Evolutionary conservation across 805 yeast genomes (phyloP), one percentile per base, ranked within the genome.

Genomic region (Saccharomycopsis amapae): DNA sequence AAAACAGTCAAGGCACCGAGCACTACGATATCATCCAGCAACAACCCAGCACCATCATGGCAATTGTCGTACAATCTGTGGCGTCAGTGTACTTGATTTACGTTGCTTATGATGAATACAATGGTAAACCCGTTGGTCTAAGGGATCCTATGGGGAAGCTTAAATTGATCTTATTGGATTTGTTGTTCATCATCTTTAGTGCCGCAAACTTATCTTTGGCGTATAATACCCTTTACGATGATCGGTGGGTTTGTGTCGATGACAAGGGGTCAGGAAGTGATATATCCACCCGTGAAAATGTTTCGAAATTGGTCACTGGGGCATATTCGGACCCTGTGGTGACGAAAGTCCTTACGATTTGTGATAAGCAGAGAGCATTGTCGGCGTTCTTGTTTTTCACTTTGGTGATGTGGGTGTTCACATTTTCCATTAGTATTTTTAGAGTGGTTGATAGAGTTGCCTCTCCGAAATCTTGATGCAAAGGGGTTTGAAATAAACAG

Each of bases 21-120:
- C 38, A 51, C 1, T 6, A 5, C 10, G 50, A 52, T 3, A 58
- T 65, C 10, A 63, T 85, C 5, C 67, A 73, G 5, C 95, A 85
- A 58, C 88, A 85, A 57, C 83, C 98, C 15, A 81, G 95, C 55
- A 85, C 97, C 0, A 79, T 89, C 38, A 87, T 93, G 95, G 93
- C 97, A 3, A 74, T 93, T 2, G 79, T 79, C 43, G 95, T 90
- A 3, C 90, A 88, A 57, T 68, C 86, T 24, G 69, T 79, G 51
- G 95, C 96, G 2, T 64, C 86, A 22, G 73, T 78, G 0, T 93
- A 93, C 59, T 72, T 88, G 46, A 64, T 80, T 3, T 88, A 85
- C 62, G 85, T 90, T 60, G 79, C 95, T 2, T 79, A 78, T 57
- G 97, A 93, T 62, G 98, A 93, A 62, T 90, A 86, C 62, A 75